These are phyloP conservation scores for Neurospora sp. DNA, from an alignment of 495 filamentous ascomycete species.

Conservation along the genomic window DNA sequence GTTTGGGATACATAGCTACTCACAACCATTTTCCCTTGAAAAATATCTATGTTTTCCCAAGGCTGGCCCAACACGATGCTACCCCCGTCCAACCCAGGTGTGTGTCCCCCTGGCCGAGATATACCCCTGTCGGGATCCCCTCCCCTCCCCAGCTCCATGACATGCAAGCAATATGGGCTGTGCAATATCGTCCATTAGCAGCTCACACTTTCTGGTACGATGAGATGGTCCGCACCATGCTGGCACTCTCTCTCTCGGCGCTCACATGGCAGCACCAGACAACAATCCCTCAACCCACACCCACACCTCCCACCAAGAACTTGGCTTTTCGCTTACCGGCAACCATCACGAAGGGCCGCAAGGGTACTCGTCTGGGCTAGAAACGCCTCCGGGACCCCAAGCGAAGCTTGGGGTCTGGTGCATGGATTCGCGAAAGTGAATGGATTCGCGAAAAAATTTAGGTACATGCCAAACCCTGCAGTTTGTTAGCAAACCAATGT, in stretches of 20 bases:
- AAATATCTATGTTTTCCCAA: background rate
- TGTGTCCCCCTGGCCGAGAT: background rate
- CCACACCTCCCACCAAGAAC: background rate
- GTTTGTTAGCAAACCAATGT: no score
- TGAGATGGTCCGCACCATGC: background rate
- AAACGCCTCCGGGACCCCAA: no score
- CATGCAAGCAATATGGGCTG: background rate
- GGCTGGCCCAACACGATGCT: background rate
- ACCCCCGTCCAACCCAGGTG: background rate
- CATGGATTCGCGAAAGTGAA: no score
- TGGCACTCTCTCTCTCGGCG: background rate
- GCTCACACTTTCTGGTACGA: background rate
- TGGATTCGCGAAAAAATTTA: no score
- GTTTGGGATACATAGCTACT: background rate
- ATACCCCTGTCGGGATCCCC: background rate
- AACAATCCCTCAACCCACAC: background rate
- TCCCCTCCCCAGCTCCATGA: background rate
- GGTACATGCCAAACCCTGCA: no score
- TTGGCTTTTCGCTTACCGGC: background rate
- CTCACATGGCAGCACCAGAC: background rate
- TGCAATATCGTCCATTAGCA: background rate
- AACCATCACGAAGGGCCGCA: background rate
- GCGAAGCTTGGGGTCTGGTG: no score
- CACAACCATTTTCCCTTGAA: background rate
- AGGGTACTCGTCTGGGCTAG: no score